Evolutionary conservation across 2,329 filamentous ascomycete species (phyloP), one percentile per base, ranked within the genome.

Genomic region (Diaporthe capsici): DNA sequence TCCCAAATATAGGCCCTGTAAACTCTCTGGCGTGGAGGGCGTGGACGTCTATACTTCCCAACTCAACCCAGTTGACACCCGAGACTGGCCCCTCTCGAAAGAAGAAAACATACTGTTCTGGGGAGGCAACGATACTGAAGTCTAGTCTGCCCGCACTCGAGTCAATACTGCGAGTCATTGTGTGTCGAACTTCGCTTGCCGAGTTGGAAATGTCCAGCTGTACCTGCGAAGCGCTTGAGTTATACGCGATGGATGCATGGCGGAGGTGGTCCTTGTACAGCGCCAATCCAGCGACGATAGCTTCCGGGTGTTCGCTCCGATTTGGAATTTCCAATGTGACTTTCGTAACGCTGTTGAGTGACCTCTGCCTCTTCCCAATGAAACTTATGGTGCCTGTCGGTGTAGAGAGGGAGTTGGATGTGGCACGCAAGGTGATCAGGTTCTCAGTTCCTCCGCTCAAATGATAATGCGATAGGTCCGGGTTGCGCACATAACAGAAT

Each of bases 231-330:
- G 25, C 39, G 39, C 15, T 22, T 10, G 60, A 47, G n/a, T 65
- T 31, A 4, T 65, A 65, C 9, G 60, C 39, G 25, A 65, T 20
- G 39, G 60, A 65, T 7, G 60, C 60, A 10, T 65, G 42, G 13
- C 60, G 60, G 25, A 65, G 60, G 31, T 65, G 60, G 8, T 65
- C 60, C 17, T 65, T 65, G 60, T 65, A 65, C 42, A 65, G 3
- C 7, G 42, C 39, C 25, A 65, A 13, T 22, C 60, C 39, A 13
- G 39, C 60, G 1, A 65, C 17, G 6, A 47, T 2, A 31, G 13
- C 9, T 22, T 10, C 39, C 3, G n/a, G 2, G 8, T 15, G 9
- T 13, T 47, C 60, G 17, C 60, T 47, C 10, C 7, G 13, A 22
- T 2, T 22, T 8, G 60, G 39, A 31, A 65, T 3, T 20, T 65